A percentile compares a stretch with the other conserved stretches of the same genome.
Conservation (phyloP, 2,329 filamentous ascomycete genomes). For the Ciborinia camelliae region DNA sequence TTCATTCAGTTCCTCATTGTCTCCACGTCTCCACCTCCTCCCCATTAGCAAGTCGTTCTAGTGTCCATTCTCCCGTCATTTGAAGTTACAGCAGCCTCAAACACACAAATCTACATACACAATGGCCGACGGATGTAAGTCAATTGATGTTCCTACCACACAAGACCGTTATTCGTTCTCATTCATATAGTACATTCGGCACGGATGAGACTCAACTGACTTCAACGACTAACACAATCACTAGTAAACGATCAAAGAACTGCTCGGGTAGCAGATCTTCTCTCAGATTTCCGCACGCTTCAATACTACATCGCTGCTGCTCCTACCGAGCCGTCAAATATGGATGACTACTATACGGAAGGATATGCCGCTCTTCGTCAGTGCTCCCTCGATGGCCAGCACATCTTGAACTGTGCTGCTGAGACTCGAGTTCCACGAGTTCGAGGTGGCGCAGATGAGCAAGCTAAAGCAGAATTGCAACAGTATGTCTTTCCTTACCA, state of each 20-base stretch:
- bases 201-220: background rate
- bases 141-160: conserved; percentile 19
- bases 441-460: conserved; percentile 54
- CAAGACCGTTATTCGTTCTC: conserved; percentile 6
- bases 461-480: conserved; percentile 59
- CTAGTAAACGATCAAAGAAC: conserved; percentile 59
- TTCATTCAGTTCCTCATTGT: conserved; percentile 23
- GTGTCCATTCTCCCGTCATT: conserved; percentile 14
- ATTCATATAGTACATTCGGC: conserved; percentile 11
- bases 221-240: background rate
- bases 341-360: conserved; percentile 60
- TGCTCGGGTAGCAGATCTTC: conserved; percentile 58
- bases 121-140: conserved; percentile 39
- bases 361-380: conserved; percentile 61
- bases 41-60: conserved; percentile 3
- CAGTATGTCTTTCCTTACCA: conserved; percentile 47
- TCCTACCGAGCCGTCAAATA: conserved; percentile 52
- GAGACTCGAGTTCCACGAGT: conserved; percentile 56
- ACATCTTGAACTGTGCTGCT: conserved; percentile 62
- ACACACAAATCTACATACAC: conserved; percentile 19
- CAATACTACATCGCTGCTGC: conserved; percentile 60
- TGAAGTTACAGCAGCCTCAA: conserved; percentile 13
- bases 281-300: conserved; percentile 58
- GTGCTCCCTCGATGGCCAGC: conserved; percentile 59
- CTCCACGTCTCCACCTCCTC: conserved; percentile 6